These are phyloP conservation scores for Chaetomium cochliodes DNA, from an alignment of 495 filamentous ascomycete species.

Conservation along the genomic window DNA sequence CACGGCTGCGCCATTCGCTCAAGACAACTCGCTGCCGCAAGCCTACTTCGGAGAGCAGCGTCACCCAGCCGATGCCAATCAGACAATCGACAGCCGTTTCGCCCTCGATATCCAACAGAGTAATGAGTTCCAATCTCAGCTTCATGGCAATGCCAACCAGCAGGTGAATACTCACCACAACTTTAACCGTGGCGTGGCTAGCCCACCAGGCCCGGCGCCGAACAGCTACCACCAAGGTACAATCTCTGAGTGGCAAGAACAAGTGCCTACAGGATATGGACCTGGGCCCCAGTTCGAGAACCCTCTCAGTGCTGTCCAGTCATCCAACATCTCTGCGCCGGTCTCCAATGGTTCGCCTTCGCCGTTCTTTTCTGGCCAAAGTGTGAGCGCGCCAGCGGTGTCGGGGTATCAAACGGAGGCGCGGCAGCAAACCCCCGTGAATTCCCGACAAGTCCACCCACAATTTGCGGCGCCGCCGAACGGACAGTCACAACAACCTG, in stretches of 20 bases:
- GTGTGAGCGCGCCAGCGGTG: conserved; percentile 7
- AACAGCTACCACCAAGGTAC: conserved; percentile 25
- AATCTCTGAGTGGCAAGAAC: conserved; percentile 30
- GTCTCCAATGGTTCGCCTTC: conserved; percentile 22
- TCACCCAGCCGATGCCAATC: conserved; percentile 19
- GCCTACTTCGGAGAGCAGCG: conserved; percentile 26
- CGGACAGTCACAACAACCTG: conserved; percentile 23
- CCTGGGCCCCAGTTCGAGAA: conserved; percentile 29
- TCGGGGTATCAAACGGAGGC: conserved; percentile 21
- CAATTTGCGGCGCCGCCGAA: conserved; percentile 23
- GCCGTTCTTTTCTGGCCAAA: conserved; percentile 18
- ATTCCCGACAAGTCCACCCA: conserved; percentile 20
- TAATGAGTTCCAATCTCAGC: conserved; percentile 21
- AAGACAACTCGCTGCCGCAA: conserved; percentile 23
- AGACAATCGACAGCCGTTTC: conserved; percentile 27
- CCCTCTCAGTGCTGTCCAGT: conserved; percentile 26
- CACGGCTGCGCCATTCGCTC: conserved; percentile 21
- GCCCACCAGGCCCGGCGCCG: conserved; percentile 5
- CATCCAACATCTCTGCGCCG: conserved; percentile 19
- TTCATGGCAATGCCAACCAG: conserved; percentile 21
- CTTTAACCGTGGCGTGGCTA: conserved; percentile 21
- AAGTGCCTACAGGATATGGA: conserved; percentile 22
- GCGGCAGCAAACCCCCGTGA: conserved; percentile 17
- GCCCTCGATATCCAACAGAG: conserved; percentile 23
- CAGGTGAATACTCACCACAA: conserved; percentile 22